Evolutionary conservation across 768 basidiomycete genomes (phyloP), one percentile per base, ranked within the genome.

Genomic region (Sporobolomyces phaffii): DNA sequence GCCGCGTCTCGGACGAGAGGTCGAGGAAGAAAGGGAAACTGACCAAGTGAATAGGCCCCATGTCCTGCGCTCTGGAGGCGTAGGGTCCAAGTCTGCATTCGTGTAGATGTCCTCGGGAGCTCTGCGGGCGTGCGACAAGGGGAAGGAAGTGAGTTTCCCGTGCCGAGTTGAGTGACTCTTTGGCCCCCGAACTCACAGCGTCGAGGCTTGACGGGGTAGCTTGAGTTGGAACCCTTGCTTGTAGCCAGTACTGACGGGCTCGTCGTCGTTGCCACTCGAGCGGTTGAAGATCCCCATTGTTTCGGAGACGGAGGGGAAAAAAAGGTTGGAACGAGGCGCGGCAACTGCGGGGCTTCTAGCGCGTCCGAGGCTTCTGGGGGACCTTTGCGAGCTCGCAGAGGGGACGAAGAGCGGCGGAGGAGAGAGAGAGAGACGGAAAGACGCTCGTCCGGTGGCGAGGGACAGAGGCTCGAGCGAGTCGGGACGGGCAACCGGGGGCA

Each of bases 51-150:
- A 59, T 26, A 64, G 54, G 6, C 68, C 68, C 68, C 68, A 69
- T 1, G 68, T 61, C 34, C 63, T 20, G 29, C 60, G 58, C 43
- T 60, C 53, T 24, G 59, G 62, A 22, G 58, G 56, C 6, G 63
- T 64, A 26, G 68, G 68, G 43, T 69, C 68, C 18, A 69, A 47
- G 45, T 69, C 68, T 18, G 68, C 62, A 43, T 68, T 68, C 49
- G 67, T 68, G 57, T 68, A 68, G 38, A 68, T 43, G 47, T 68
- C 61, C 26, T 62, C 61, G 11, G 67, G 67, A 1, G 67, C 67
- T n/a, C 66, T 68, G 60, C 13, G n/a, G 31, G 43, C 22, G 11
- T 33, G 5, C 20, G 44, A 41, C 5, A 17, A 9, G 20, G 38
- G 9, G 20, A 33, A 14, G 6, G 17, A 10, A 31, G n/a, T 40